Conservation (phyloP, 495 filamentous ascomycete genomes). For the Tuber microsphaerosporum region DNA sequence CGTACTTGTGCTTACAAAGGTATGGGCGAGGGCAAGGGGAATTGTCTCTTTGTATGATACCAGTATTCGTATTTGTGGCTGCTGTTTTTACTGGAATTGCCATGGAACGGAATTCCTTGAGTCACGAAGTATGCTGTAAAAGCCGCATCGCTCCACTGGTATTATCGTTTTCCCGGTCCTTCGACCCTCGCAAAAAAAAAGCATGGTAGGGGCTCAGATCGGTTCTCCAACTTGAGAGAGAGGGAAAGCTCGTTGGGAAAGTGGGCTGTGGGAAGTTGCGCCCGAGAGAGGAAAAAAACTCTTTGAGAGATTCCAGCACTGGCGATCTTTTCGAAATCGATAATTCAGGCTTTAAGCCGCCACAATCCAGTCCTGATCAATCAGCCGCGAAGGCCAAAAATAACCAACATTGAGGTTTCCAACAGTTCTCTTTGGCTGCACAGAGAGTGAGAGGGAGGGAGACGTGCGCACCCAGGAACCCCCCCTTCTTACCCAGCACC, state of each 20-base stretch:
- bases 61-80: not conserved
- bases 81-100: not conserved
- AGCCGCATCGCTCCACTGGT: not conserved
- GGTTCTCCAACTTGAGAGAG: conserved; percentile 9
- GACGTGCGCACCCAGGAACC: not conserved
- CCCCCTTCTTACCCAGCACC: not conserved
- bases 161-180: not conserved
- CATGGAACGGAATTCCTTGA: not conserved
- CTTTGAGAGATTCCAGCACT: conserved; percentile 19
- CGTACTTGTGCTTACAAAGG: not conserved
- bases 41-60: not conserved
- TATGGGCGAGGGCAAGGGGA: not conserved
- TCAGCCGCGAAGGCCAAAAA: conserved; percentile 33
- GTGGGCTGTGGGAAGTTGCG: conserved; percentile 11
- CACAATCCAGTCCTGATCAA: conserved; percentile 28
- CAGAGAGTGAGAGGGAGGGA: not conserved
- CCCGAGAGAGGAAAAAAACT: not conserved
- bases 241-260: conserved; percentile 2
- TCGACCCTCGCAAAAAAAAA: not conserved
- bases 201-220: not conserved
- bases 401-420: conserved; percentile 27
- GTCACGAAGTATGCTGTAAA: not conserved
- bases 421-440: conserved; percentile 11
- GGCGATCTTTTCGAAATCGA: conserved; percentile 31
- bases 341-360: not conserved